phyloP scores from a whole-genome alignment of 495 filamentous ascomycete genomes.

The Xylaria flabelliformis region DNA sequence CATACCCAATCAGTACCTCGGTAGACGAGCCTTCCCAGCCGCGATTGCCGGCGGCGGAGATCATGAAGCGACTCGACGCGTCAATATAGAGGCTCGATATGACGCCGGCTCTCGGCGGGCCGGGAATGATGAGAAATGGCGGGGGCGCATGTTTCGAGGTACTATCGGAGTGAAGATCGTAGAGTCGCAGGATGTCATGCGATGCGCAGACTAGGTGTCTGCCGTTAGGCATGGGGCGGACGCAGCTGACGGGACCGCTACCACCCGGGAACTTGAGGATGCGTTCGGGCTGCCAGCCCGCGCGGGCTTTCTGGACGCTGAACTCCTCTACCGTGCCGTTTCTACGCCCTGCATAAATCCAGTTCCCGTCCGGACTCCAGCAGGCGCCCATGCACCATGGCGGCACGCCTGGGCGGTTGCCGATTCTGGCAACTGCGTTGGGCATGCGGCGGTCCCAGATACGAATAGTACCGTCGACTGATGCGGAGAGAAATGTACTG shows the following conservation, averaged over 20 bases:
- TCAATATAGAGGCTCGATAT: conserved; percentile 85
- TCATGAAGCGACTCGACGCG: conserved; percentile 85
- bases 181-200: conserved; percentile 91
- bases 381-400: conserved; percentile 99
- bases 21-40: conserved; percentile 96
- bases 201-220: conserved; percentile 93
- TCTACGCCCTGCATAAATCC: conserved; percentile 88
- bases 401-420: conserved; percentile 71
- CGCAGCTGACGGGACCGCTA: conserved; percentile 84
- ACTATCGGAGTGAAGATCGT: conserved; percentile 76
- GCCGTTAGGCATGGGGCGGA: conserved; percentile 91
- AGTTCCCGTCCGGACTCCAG: conserved; percentile 96
- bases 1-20: conserved; percentile 92
- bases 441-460: conserved; percentile 88
- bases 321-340: conserved; percentile 97
- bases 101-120: conserved; percentile 86
- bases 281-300: conserved; percentile 68
- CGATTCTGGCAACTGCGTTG: conserved; percentile 78
- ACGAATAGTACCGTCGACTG: conserved; percentile 85
- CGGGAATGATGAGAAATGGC: conserved; percentile 92
- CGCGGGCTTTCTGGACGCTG: conserved; percentile 77
- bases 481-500: conserved; percentile 83
- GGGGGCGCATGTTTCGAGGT: conserved; percentile 75
- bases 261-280: conserved; percentile 89
- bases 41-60: conserved; percentile 86